Evolutionary conservation across 169 alveolate species (phyloP), one percentile per base, ranked within the genome.

Genomic region (Plasmodium gonderi): DNA sequence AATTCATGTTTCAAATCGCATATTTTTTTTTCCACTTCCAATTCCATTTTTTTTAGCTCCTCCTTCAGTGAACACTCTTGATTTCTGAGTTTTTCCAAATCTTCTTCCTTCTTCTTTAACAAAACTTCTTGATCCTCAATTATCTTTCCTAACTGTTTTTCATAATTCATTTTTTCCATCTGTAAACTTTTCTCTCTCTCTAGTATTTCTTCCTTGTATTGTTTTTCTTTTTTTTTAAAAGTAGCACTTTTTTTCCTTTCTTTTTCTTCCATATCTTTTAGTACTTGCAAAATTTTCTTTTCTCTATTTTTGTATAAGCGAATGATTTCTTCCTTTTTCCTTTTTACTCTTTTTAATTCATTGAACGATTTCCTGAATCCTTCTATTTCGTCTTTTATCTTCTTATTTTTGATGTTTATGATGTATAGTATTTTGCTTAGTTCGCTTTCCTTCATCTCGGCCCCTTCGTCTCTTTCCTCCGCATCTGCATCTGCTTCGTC

Each of bases 281-380:
- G n/a, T 7, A 54, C 42, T 3, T 64, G 26, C 51, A 90, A 47
- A 8, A 42, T 64, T 36, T 40, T 31, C 14, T 40, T 60, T 90
- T 90, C 94, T 38, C 94, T 77, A 8, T 26, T 64, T 78, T 78
- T 90, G 80, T 90, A 78, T 31, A 78, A 8, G 29, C 47, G 67
- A 45, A 90, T 90, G 9, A 64, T 90, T 90, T 90, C 83, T 36
- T 90, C 90, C 8, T 77, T 90, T 65, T 78, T 90, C 90, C 17
- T 45, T 45, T 90, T 90, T 65, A 42, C 14, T 29, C 12, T 77
- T 64, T 69, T 90, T 44, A 90, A 77, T 36, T 14, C 33, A 29
- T 76, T 78, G 47, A 44, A 76, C 11, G 78, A 23, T 4, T 40
- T 60, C 3, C 33, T 45, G n/a, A 90, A 60, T 4, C 42, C 60